phyloP scores from a whole-genome alignment of 2,329 filamentous ascomycete species.

The Botrytis elliptica region DNA sequence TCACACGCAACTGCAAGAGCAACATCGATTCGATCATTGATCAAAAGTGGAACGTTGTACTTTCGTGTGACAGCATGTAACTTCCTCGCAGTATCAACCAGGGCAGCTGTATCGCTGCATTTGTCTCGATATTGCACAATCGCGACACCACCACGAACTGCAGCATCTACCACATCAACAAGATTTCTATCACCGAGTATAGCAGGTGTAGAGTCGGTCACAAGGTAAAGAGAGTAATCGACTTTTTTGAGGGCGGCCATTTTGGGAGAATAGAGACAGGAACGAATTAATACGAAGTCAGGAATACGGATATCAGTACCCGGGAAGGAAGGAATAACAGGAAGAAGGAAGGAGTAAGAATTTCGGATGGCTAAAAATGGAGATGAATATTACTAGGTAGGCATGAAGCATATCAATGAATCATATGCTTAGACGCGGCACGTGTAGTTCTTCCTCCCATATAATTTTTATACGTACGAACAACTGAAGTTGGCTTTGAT shows the following conservation, averaged over 20 bases:
- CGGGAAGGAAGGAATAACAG: neutral
- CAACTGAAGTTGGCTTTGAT: neutral
- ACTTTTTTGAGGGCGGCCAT: conserved; percentile 46
- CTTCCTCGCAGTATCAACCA: conserved; percentile 67
- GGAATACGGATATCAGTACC: neutral
- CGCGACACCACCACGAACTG: conserved; percentile 76
- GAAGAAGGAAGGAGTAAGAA: neutral
- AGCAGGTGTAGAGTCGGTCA: conserved; percentile 86
- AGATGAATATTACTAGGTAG: neutral
- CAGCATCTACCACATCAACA: conserved; percentile 69
- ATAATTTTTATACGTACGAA: neutral
- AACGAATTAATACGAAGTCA: neutral
- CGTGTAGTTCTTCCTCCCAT: neutral
- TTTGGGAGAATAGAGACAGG: conserved; percentile 16
- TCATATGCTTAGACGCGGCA: neutral
- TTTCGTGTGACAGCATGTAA: conserved; percentile 70
- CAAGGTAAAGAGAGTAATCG: conserved; percentile 83
- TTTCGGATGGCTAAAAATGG: neutral
- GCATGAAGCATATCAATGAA: neutral
- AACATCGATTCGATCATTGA: conserved; percentile 92
- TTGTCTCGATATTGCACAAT: conserved; percentile 93
- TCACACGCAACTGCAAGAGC: conserved; percentile 82
- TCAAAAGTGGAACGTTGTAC: conserved; percentile 74
- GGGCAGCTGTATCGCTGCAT: conserved; percentile 66
- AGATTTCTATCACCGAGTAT: conserved; percentile 74